Evolutionary conservation across 805 yeast genomes (phyloP).

Genomic region (Kregervanrija fluxuum): DNA sequence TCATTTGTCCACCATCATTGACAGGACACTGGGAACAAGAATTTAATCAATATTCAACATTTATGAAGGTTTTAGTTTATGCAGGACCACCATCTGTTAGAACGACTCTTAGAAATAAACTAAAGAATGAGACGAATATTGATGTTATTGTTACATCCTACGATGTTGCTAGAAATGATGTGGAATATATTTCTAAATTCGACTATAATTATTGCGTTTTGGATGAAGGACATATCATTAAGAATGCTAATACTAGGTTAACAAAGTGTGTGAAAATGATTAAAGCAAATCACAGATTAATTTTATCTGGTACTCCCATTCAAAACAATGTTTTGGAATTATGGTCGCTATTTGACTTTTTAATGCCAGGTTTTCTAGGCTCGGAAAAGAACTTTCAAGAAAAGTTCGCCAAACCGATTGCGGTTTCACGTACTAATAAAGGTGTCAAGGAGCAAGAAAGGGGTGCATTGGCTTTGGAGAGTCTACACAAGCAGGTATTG

Average conservation of each 20-base stretch:
- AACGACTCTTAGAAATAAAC: slow-evolving; percentile 42
- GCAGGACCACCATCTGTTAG: slow-evolving; percentile 89
- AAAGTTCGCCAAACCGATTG: slow-evolving; percentile 94
- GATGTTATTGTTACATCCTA: slow-evolving; percentile 93
- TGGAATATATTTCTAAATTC: slow-evolving; percentile 46
- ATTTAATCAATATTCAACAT: slow-evolving; percentile 82
- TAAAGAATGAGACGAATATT: slow-evolving; percentile 4
- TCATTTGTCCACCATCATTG: slow-evolving; percentile 93
- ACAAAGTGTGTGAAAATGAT: slow-evolving; percentile 81
- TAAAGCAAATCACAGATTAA: slow-evolving; percentile 81
- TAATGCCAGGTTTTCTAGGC: slow-evolving; percentile 98
- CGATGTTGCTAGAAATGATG: slow-evolving; percentile 93
- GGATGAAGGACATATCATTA: slow-evolving; percentile 97
- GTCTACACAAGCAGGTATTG: slow-evolving; percentile 90
- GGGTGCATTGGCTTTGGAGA: slow-evolving; percentile 93
- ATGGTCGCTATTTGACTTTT: slow-evolving; percentile 95
- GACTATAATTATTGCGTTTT: slow-evolving; percentile 91
- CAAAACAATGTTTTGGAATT: slow-evolving; percentile 94
- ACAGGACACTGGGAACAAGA: slow-evolving; percentile 99
- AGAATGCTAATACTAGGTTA: slow-evolving; percentile 81
- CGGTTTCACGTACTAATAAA: slow-evolving; percentile 84
- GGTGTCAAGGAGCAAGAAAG: slow-evolving; percentile 93
- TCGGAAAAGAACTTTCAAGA: slow-evolving; percentile 92
- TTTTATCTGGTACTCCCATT: slow-evolving; percentile 95
- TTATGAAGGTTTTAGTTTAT: slow-evolving; percentile 72